Evolutionary conservation across 129 eudicot species (phyloP), one percentile per base, ranked within the genome.

Genomic region (Chrysanthemum seticuspe): DNA sequence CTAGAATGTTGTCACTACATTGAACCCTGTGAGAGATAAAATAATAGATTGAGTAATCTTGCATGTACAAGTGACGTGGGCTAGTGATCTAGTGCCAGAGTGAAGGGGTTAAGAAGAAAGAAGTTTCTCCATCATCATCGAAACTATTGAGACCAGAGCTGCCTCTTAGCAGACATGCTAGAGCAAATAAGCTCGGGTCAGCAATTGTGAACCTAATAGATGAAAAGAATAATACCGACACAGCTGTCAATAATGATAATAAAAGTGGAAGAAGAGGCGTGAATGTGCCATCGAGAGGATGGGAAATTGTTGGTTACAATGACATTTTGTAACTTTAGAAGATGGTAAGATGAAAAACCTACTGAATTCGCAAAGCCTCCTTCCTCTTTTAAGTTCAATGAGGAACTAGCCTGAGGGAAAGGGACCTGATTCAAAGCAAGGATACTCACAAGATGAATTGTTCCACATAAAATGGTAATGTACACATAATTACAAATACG

Each of bases 251-350:
- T 5, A 65, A 71, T 40, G 56, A 60, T 16, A 62, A 51, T 8
- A 56, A 47, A 48, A 60, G 69, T 59, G 72, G 72, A 58, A 76
- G 55, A 14, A 21, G 70, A 51, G 65, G 62, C 13, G 14, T 60
- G 67, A 85, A 76, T 69, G 76, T 76, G 63, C 66, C 88, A 48
- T 85, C 81, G 44, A 85, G 73, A 76, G 96, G 92, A 55, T 84
- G 98, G 79, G 97, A 93, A 75, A 93, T 93, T 40, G 74, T 93
- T 75, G 98, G 96, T 18, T 93, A 93, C 79, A 97, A 93, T 87
- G 98, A 93, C 82, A 80, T 93, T 47, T 75, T 93, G 85, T 93
- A 52, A 78, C n/a, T 60, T 13, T 13, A 47, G 25, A 29, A 48
- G 19, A n/a, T 18, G 27, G 10, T n/a, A 51, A 40, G 54, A 16